Conservation (phyloP, 179 eudicot genomes). For the Pouteria campechiana region DNA sequence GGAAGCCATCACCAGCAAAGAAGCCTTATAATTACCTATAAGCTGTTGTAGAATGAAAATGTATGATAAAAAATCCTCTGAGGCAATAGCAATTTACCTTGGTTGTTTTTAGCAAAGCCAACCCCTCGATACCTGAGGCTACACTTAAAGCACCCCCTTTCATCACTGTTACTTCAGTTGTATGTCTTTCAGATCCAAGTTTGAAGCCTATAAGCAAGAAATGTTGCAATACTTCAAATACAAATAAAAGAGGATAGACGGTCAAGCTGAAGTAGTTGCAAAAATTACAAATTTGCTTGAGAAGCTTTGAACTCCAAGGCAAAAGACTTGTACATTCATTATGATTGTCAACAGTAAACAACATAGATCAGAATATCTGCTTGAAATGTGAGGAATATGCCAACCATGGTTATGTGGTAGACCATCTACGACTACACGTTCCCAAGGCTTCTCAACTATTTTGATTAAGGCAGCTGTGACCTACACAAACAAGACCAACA, state of each 20-base stretch:
- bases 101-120: conserved; percentile 81
- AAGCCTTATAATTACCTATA: too few species aligned
- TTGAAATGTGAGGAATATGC: conserved; percentile 16
- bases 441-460: conserved; percentile 93
- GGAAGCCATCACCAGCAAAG: too few species aligned
- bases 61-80: neutral
- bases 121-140: conserved; percentile 67
- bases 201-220: conserved; percentile 52
- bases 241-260: too few species aligned
- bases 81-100: conserved; percentile 25
- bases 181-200: conserved; percentile 92
- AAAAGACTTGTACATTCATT: too few species aligned
- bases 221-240: conserved; percentile 1
- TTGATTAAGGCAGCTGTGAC: conserved; percentile 72
- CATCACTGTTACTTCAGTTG: conserved; percentile 59
- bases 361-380: too few species aligned
- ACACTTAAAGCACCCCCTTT: conserved; percentile 55
- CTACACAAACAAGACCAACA: conserved; percentile 20
- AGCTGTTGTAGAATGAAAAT: neutral
- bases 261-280: too few species aligned
- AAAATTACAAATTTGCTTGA: too few species aligned
- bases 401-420: conserved; percentile 80
- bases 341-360: too few species aligned
- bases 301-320: too few species aligned
- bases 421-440: conserved; percentile 54